Conservation (phyloP, 2,329 filamentous ascomycete species). For the Clarireedia sp. region DNA sequence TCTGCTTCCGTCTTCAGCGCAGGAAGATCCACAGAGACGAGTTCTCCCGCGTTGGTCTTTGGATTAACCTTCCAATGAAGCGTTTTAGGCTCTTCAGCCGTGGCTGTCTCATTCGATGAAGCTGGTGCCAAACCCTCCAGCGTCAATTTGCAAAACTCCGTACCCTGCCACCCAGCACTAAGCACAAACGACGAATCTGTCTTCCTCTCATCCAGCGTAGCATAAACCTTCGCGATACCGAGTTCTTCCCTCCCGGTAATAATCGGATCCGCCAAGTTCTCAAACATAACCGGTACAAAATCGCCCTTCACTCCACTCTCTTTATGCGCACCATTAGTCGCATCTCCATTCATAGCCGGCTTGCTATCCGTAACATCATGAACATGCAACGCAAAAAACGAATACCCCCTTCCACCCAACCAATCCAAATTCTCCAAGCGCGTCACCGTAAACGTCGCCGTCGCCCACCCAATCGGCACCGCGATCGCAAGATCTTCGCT, state of each 20-base stretch:
- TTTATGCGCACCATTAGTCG: neutral
- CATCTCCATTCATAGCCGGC: neutral
- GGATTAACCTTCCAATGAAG: too few species aligned
- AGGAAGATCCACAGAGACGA: too few species aligned
- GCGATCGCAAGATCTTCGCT: constrained; percentile 23
- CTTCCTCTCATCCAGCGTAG: constrained; percentile 11
- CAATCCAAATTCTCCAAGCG: constrained; percentile 46
- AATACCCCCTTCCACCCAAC: constrained; percentile 53
- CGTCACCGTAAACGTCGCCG: constrained; percentile 33
- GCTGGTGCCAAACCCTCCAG: constrained; percentile 2
- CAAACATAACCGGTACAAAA: constrained; percentile 47
- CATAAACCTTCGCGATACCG: constrained; percentile 46
- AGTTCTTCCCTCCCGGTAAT: constrained; percentile 47
- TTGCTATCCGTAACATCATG: constrained; percentile 49
- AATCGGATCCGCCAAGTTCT: constrained; percentile 50
- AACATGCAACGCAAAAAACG: constrained; percentile 49
- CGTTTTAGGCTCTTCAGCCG: too few species aligned
- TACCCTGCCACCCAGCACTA: constrained; percentile 18
- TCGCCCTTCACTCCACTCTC: constrained; percentile 33
- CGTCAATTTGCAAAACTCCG: constrained; percentile 13
- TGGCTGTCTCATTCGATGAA: too few species aligned
- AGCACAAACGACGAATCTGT: constrained; percentile 7
- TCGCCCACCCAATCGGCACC: constrained; percentile 24
- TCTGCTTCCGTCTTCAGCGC: neutral
- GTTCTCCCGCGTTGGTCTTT: too few species aligned